These are phyloP conservation scores for Botrytis pseudocinerea DNA, from an alignment of 2,329 filamentous ascomycete genomes.

Conservation along the genomic window DNA sequence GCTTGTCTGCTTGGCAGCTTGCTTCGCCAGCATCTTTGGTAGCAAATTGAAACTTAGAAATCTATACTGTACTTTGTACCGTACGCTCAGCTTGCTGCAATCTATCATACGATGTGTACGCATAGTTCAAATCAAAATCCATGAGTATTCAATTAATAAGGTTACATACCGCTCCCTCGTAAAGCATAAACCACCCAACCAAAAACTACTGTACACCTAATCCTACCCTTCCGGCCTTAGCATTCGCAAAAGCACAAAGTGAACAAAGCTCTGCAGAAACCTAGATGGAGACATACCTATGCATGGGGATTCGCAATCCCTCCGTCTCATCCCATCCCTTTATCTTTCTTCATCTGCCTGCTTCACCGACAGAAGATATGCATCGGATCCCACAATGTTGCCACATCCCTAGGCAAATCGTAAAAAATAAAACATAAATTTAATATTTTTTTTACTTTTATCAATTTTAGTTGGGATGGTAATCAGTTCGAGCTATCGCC, in stretches of 20 bases:
- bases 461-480: not conserved
- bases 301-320: not conserved
- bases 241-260: not conserved
- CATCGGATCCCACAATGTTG: not conserved
- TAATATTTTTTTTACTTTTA: not conserved
- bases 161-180: not conserved
- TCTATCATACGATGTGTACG: not conserved
- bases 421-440: not conserved
- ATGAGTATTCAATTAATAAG: not conserved
- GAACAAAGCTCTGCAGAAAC: conserved; percentile 6
- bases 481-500: not conserved
- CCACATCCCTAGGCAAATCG: not conserved
- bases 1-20: not conserved
- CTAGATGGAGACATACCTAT: not conserved
- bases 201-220: not conserved
- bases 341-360: not conserved
- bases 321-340: not conserved
- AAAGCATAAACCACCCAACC: not conserved
- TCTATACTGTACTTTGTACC: not conserved
- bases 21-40: not conserved
- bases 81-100: not conserved
- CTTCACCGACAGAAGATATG: not conserved
- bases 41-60: not conserved
- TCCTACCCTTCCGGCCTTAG: not conserved
- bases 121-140: not conserved